Evolutionary conservation across 345 rosid species (phyloP).

Genomic region (Citrus hindsii): DNA sequence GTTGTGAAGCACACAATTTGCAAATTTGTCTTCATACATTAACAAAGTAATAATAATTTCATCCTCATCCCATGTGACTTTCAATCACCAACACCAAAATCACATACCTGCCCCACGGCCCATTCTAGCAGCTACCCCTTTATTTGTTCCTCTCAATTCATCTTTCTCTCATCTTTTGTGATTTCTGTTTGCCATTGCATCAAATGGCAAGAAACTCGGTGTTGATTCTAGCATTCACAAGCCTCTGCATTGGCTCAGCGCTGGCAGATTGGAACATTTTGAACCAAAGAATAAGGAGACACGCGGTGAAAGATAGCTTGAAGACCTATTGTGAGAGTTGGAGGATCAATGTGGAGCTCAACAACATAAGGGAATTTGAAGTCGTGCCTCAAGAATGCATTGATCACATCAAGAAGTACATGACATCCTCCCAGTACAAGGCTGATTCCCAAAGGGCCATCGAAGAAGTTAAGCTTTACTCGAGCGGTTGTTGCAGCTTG

Average conservation of each 20-base stretch:
- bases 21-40: neutral
- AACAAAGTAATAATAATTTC: neutral
- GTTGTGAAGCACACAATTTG: slow-evolving; percentile 12
- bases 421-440: slow-evolving; percentile 64
- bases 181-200: neutral
- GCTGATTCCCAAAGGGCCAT: slow-evolving; percentile 44
- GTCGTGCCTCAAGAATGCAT: slow-evolving; percentile 74
- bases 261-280: slow-evolving; percentile 73
- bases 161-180: neutral
- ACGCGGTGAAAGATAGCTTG: slow-evolving; percentile 19
- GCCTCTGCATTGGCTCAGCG: slow-evolving; percentile 33
- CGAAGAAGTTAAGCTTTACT: slow-evolving; percentile 49
- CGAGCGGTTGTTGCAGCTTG: slow-evolving; percentile 36
- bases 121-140: slow-evolving; percentile 5
- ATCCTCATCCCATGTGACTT: slow-evolving; percentile 8
- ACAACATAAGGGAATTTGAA: slow-evolving; percentile 62
- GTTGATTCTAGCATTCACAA: slow-evolving; percentile 26
- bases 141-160: neutral
- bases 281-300: slow-evolving; percentile 24
- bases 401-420: slow-evolving; percentile 44
- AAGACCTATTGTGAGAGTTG: slow-evolving; percentile 67
- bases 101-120: slow-evolving; percentile 12
- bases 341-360: slow-evolving; percentile 72
- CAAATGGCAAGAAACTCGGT: slow-evolving; percentile 36
- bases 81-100: neutral